A percentile compares a stretch with the other conserved stretches of the same genome.
Conservation (phyloP, 306 rosid species). For the Alnus glutinosa region DNA sequence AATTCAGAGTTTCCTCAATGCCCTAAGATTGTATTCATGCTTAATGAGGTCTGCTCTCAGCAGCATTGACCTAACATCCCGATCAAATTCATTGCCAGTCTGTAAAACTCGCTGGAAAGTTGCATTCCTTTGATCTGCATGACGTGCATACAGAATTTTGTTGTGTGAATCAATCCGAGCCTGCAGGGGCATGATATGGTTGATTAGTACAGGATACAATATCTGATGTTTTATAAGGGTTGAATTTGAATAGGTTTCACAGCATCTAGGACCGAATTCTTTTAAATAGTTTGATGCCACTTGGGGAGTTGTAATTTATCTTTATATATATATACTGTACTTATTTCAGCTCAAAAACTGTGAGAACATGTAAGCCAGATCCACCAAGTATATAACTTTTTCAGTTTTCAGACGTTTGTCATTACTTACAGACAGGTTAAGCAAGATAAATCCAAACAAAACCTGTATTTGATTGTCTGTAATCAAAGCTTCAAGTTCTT, state of each 20-base stretch:
- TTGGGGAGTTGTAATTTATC: not conserved
- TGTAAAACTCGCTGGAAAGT: slow-evolving; percentile 93
- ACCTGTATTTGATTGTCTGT: slow-evolving; percentile 97
- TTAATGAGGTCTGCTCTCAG: slow-evolving; percentile 90
- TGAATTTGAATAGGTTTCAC: not conserved
- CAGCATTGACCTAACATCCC: slow-evolving; percentile 82
- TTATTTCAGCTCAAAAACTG: not conserved
- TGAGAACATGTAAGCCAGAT: not conserved
- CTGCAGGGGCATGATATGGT: slow-evolving; percentile 48
- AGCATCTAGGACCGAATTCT: not conserved
- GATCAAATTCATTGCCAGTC: slow-evolving; percentile 79
- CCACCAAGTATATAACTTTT: not conserved
- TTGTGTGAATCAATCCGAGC: slow-evolving; percentile 99
- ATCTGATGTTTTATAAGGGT: not conserved
- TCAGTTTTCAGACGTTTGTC: slow-evolving; percentile 10
- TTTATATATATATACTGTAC: not conserved
- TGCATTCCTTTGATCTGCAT: slow-evolving; percentile 96
- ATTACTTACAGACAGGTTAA: not conserved
- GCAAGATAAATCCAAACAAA: slow-evolving; percentile 27
- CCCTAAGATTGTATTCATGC: slow-evolving; percentile 69
- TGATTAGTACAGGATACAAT: slow-evolving; percentile 4
- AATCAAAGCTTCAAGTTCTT: slow-evolving; percentile 97
- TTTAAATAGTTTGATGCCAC: not conserved
- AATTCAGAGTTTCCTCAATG: slow-evolving; percentile 66
- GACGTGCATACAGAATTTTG: slow-evolving; percentile 91